Conservation (phyloP, 1,284 basidiomycete genomes). For the Ceratobasidium sp. region DNA sequence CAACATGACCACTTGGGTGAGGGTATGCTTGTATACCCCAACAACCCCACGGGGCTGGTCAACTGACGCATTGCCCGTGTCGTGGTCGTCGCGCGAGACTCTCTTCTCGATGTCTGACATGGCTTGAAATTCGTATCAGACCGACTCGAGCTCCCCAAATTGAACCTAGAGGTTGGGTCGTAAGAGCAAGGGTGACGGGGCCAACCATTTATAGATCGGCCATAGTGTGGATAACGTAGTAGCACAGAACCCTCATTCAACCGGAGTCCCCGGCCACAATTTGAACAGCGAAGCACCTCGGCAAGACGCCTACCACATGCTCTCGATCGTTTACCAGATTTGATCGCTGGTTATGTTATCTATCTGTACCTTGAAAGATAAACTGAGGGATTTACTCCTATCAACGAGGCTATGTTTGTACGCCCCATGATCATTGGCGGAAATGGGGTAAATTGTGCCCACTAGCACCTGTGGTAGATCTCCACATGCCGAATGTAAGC, state of each 20-base stretch:
- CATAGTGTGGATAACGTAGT: neutral
- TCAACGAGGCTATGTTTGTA: no score
- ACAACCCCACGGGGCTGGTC: slow-evolving; percentile 44
- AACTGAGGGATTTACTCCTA: no score
- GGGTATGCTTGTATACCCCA: slow-evolving; percentile 57
- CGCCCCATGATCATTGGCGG: no score
- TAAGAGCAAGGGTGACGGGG: slow-evolving; percentile 27
- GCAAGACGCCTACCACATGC: slow-evolving; percentile 38
- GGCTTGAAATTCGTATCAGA: neutral
- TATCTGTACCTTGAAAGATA: slow-evolving; percentile 7
- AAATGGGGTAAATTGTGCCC: no score
- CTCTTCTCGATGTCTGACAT: slow-evolving; percentile 38
- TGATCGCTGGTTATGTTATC: slow-evolving; percentile 20
- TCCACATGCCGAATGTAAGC: no score
- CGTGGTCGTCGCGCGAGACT: slow-evolving; percentile 12
- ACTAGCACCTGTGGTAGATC: no score
- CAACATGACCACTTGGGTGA: slow-evolving; percentile 60
- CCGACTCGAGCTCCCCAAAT: neutral
- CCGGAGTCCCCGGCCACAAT: slow-evolving; percentile 27
- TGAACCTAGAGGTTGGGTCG: slow-evolving; percentile 24
- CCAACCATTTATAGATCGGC: slow-evolving; percentile 14
- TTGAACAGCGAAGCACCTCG: slow-evolving; percentile 37
- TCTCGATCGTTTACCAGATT: neutral
- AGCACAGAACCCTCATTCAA: slow-evolving; percentile 23
- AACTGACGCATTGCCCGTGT: slow-evolving; percentile 1